Conservation (phyloP, 2,329 filamentous ascomycete species). For the Colletotrichum godetiae region DNA sequence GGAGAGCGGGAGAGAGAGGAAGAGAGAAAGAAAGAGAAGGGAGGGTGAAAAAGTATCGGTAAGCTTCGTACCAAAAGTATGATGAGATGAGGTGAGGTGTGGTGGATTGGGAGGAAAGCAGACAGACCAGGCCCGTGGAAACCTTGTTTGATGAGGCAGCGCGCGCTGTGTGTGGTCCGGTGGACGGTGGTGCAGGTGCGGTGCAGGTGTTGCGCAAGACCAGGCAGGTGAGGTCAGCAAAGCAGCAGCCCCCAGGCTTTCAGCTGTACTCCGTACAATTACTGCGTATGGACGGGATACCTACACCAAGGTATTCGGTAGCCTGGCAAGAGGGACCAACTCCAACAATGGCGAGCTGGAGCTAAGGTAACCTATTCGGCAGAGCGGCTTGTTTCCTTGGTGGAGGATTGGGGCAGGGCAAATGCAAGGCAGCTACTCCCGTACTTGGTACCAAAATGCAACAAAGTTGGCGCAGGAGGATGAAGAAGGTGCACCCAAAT, state of each 20-base stretch:
- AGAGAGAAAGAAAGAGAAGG: no score
- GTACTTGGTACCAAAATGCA: neutral
- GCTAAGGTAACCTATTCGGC: neutral
- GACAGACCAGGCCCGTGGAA: conserved; percentile 22
- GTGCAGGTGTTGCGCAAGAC: conserved; percentile 13
- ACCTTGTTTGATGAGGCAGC: conserved; percentile 33
- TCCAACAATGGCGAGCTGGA: neutral
- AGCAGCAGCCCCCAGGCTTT: conserved; percentile 3
- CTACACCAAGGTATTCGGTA: neutral
- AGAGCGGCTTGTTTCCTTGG: neutral
- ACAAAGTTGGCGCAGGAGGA: neutral
- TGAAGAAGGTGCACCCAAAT: neutral
- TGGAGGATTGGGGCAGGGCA: neutral
- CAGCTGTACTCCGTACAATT: neutral
- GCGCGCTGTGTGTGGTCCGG: neutral
- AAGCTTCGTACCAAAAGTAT: neutral
- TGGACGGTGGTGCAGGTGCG: neutral
- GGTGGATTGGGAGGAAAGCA: neutral
- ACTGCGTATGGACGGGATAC: neutral
- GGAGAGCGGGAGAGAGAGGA: neutral
- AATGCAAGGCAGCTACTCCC: neutral
- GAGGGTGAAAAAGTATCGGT: neutral
- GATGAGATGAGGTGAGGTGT: neutral
- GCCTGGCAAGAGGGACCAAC: neutral
- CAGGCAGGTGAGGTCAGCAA: conserved; percentile 21